These are phyloP conservation scores for Penicillium bovifimosum DNA, from an alignment of 495 filamentous ascomycete species.

Conservation along the genomic window DNA sequence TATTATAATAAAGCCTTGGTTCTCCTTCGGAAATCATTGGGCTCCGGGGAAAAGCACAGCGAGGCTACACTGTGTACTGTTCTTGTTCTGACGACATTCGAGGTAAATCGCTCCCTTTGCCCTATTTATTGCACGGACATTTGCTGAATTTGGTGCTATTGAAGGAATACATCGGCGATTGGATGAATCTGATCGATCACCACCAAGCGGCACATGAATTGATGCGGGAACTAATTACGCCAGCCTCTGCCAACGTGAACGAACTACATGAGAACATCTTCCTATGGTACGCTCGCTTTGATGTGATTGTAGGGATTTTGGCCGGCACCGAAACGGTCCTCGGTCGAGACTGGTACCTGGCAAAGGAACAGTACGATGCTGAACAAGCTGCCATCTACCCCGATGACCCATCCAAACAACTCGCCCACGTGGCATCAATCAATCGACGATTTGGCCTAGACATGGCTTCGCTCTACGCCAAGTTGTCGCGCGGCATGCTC, in stretches of 20 bases:
- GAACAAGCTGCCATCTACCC: constrained; percentile 56
- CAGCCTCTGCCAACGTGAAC: constrained; percentile 66
- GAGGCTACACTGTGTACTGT: constrained; percentile 82
- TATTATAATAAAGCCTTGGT: constrained; percentile 87
- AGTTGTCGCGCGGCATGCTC: constrained; percentile 55
- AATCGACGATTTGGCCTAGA: constrained; percentile 74
- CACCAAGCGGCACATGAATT: constrained; percentile 85
- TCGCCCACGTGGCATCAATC: constrained; percentile 57
- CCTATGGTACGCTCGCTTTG: constrained; percentile 85
- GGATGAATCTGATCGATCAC: constrained; percentile 85
- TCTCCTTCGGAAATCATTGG: constrained; percentile 65
- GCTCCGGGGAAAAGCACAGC: constrained; percentile 60
- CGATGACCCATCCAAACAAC: constrained; percentile 55
- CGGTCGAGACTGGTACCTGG: constrained; percentile 73
- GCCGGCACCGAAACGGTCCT: constrained; percentile 71
- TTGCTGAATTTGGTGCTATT: neutral
- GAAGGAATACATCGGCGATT: constrained; percentile 92
- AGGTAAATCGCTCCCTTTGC: constrained; percentile 52
- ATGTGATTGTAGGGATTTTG: constrained; percentile 77
- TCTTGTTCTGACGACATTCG: constrained; percentile 85
- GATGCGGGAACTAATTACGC: constrained; percentile 70
- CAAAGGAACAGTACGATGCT: constrained; percentile 56
- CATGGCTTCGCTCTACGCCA: constrained; percentile 73
- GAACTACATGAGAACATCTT: constrained; percentile 65
- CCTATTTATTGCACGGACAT: constrained; percentile 2